Evolutionary conservation across 768 basidiomycete species (phyloP).

Genomic region (Leucocoprinus leucothites): DNA sequence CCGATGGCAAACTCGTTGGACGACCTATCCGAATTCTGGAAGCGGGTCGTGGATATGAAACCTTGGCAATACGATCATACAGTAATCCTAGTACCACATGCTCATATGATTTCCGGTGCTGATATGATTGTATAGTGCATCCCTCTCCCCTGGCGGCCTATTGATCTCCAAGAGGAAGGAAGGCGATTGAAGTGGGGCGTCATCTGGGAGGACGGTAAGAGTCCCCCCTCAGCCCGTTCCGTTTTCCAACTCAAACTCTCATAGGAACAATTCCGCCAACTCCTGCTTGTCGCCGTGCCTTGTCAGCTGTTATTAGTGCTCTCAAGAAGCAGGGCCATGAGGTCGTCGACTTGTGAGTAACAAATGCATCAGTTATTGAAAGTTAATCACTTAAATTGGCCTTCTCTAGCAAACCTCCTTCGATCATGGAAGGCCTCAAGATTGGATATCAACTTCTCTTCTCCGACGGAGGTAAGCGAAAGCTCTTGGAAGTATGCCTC

Average conservation of each 20-base stretch:
- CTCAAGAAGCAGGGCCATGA: slow-evolving; percentile 61
- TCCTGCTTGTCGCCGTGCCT: slow-evolving; percentile 60
- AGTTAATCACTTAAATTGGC: not conserved
- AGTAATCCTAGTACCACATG: slow-evolving; percentile 25
- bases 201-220: slow-evolving; percentile 58
- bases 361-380: not conserved
- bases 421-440: slow-evolving; percentile 44
- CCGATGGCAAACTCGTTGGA: slow-evolving; percentile 63
- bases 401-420: slow-evolving; percentile 36
- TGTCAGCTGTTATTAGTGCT: slow-evolving; percentile 47
- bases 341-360: slow-evolving; percentile 56
- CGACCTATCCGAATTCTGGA: slow-evolving; percentile 66
- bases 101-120: slow-evolving; percentile 17
- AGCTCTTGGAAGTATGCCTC: slow-evolving; percentile 2
- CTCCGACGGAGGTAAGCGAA: slow-evolving; percentile 48
- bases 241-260: slow-evolving; percentile 1
- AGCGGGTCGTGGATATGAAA: slow-evolving; percentile 52
- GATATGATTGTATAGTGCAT: slow-evolving; percentile 33
- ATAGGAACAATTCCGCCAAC: slow-evolving; percentile 57
- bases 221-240: slow-evolving; percentile 11
- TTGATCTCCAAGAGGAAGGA: slow-evolving; percentile 43
- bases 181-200: slow-evolving; percentile 60
- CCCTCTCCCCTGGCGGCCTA: slow-evolving; percentile 46
- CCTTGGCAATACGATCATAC: slow-evolving; percentile 70
- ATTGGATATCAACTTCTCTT: slow-evolving; percentile 55